These are phyloP conservation scores for Cercospora brassicicola DNA, from an alignment of 2,329 filamentous ascomycete species.

Conservation along the genomic window DNA sequence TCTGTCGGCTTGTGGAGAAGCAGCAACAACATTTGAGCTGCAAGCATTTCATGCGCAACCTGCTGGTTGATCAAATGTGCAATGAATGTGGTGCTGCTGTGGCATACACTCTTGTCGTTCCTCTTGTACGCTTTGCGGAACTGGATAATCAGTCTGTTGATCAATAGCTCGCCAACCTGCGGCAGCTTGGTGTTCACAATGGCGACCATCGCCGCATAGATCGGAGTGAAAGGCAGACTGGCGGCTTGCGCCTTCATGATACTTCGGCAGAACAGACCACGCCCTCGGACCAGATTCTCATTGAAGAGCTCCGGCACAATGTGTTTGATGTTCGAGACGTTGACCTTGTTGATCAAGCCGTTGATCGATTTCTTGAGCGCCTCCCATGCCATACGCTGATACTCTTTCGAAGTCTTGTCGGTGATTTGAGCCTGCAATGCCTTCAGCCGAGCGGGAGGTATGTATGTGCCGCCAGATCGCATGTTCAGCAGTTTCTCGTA, in stretches of 20 bases:
- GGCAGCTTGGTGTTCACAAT: slow-evolving; percentile 98
- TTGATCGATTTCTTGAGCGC: slow-evolving; percentile 98
- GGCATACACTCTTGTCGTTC: slow-evolving; percentile 94
- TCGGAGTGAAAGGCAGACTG: slow-evolving; percentile 91
- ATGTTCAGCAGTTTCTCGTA: slow-evolving; percentile 89
- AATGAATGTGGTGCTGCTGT: slow-evolving; percentile 90
- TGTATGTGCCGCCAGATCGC: slow-evolving; percentile 94
- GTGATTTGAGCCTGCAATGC: slow-evolving; percentile 96
- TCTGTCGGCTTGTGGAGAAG: slow-evolving; percentile 93
- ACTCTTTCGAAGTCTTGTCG: slow-evolving; percentile 93
- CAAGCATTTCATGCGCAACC: slow-evolving; percentile 89
- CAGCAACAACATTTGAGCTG: slow-evolving; percentile 88
- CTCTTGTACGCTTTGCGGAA: slow-evolving; percentile 94
- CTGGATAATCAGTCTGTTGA: slow-evolving; percentile 81
- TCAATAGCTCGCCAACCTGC: slow-evolving; percentile 85
- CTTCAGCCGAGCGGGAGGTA: slow-evolving; percentile 84
- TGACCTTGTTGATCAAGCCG: slow-evolving; percentile 98
- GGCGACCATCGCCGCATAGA: slow-evolving; percentile 92
- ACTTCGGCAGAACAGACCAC: slow-evolving; percentile 88
- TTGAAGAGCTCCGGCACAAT: slow-evolving; percentile 95
- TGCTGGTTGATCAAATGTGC: slow-evolving; percentile 96
- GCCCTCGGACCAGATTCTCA: slow-evolving; percentile 88
- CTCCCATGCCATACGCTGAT: slow-evolving; percentile 99
- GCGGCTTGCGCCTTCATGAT: slow-evolving; percentile 99
- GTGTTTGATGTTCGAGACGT: slow-evolving; percentile 94